Evolutionary conservation across 1,139 yeast genomes (phyloP).

Genomic region (Protomyces gravidus): DNA sequence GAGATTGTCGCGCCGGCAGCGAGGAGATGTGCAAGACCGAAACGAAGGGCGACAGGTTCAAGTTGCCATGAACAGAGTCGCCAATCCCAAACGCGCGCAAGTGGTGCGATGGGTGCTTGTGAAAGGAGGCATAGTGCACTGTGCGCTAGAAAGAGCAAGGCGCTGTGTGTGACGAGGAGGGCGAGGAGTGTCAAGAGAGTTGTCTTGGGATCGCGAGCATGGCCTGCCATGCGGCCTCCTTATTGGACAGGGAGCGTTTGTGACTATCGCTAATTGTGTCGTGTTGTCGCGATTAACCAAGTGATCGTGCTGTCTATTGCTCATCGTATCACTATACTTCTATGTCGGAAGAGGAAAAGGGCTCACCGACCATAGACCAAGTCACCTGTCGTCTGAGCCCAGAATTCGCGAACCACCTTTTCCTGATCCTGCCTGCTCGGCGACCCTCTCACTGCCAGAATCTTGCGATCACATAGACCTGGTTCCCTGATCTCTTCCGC

Average conservation of each 20-base stretch:
- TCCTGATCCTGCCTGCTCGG: conserved; percentile 15
- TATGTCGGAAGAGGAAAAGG: not conserved
- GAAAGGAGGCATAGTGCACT: conserved; percentile 1
- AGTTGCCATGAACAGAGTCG: conserved; percentile 29
- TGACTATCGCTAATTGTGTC: not conserved
- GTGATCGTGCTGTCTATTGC: not conserved
- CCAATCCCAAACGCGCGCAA: conserved; percentile 19
- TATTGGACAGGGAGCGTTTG: too few species aligned
- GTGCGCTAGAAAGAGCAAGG: conserved; percentile 15
- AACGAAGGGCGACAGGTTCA: conserved; percentile 17
- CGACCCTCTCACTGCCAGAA: conserved; percentile 24
- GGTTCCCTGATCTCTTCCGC: conserved; percentile 34
- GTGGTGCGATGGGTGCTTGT: conserved; percentile 5
- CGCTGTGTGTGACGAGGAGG: conserved; percentile 5
- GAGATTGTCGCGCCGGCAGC: conserved; percentile 9
- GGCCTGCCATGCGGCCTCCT: conserved; percentile 12
- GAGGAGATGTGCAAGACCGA: conserved; percentile 8
- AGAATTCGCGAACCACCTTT: conserved; percentile 14
- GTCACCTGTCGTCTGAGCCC: conserved; percentile 24
- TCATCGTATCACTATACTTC: too few species aligned
- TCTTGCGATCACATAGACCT: conserved; percentile 20
- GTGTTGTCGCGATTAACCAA: too few species aligned
- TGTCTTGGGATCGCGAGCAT: conserved; percentile 19
- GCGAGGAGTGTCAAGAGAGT: conserved; percentile 14
- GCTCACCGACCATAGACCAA: conserved; percentile 10